Evolutionary conservation across 495 filamentous ascomycete genomes (phyloP).

Genomic region (Ramalina peruviana): DNA sequence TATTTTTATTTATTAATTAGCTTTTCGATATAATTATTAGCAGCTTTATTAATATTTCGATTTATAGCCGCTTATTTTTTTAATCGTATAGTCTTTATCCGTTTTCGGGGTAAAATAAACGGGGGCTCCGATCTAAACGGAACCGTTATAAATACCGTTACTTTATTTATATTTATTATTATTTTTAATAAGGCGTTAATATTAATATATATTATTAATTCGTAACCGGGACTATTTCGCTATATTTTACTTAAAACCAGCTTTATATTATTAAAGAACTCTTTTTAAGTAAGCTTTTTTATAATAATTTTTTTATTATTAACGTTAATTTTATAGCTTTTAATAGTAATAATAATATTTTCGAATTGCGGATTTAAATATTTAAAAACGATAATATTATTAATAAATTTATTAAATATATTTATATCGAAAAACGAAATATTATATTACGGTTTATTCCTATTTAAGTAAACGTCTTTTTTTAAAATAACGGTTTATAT

Average conservation of each 20-base stretch:
- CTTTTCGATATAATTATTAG: too few relatives aligned
- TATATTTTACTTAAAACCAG: not conserved
- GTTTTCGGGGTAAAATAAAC: too few relatives aligned
- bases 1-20: too few relatives aligned
- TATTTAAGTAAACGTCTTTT: not conserved
- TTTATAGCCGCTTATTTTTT: too few relatives aligned
- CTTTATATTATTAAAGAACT: not conserved
- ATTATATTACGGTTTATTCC: too few relatives aligned
- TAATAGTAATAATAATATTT: not conserved
- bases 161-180: not conserved
- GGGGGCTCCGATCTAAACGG: slow-evolving; percentile 1
- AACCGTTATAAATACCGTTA: slow-evolving; percentile 1
- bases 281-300: not conserved
- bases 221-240: not conserved
- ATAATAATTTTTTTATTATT: not conserved
- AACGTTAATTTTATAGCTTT: not conserved
- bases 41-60: too few relatives aligned
- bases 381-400: not conserved
- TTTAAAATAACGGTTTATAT: too few relatives aligned
- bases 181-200: not conserved
- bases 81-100: too few relatives aligned
- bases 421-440: too few relatives aligned
- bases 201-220: not conserved
- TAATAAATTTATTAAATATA: too few relatives aligned
- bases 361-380: not conserved